phyloP scores from a whole-genome alignment of 495 filamentous ascomycete species.

The Talaromyces nanjingensis region DNA sequence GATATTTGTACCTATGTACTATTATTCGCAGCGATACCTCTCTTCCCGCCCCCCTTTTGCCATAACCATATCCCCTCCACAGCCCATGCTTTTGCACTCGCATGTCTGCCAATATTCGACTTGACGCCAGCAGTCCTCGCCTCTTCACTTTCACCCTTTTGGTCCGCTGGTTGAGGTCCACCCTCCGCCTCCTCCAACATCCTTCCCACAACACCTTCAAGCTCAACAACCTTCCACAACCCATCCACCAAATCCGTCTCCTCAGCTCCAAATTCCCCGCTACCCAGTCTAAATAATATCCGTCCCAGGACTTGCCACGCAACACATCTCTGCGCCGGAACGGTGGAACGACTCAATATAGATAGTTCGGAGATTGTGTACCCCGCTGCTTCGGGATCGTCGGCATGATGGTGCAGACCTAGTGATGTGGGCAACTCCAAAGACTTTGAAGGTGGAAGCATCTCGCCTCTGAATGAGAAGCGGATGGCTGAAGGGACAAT shows the following conservation, averaged over 20 bases:
- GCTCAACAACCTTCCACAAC: constrained; percentile 69
- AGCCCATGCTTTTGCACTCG: constrained; percentile 70
- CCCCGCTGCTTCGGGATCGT: constrained; percentile 87
- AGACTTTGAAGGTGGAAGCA: constrained; percentile 69
- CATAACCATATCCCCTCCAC: constrained; percentile 88
- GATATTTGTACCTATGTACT: not conserved
- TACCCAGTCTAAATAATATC: constrained; percentile 75
- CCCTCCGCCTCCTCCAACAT: constrained; percentile 61
- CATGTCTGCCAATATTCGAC: constrained; percentile 40
- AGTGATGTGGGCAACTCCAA: constrained; percentile 62
- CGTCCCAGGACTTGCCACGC: constrained; percentile 87
- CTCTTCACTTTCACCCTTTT: not conserved
- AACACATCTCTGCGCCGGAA: constrained; percentile 81
- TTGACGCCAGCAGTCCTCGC: constrained; percentile 15
- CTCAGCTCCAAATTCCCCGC: constrained; percentile 66
- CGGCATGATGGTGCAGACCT: constrained; percentile 89
- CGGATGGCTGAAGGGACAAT: constrained; percentile 71
- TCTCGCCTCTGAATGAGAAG: constrained; percentile 75
- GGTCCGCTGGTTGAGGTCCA: constrained; percentile 35
- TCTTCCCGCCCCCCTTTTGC: constrained; percentile 64
- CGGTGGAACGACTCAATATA: constrained; percentile 69
- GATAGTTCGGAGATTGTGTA: constrained; percentile 91
- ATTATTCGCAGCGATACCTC: constrained; percentile 32
- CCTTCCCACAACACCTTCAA: constrained; percentile 65
- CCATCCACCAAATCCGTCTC: constrained; percentile 52